A percentile compares a stretch with the other conserved stretches of the same genome.
These are phyloP conservation scores for Calonectria pseudoreteaudii DNA, from an alignment of 2,329 filamentous ascomycete genomes.

Conservation along the genomic window DNA sequence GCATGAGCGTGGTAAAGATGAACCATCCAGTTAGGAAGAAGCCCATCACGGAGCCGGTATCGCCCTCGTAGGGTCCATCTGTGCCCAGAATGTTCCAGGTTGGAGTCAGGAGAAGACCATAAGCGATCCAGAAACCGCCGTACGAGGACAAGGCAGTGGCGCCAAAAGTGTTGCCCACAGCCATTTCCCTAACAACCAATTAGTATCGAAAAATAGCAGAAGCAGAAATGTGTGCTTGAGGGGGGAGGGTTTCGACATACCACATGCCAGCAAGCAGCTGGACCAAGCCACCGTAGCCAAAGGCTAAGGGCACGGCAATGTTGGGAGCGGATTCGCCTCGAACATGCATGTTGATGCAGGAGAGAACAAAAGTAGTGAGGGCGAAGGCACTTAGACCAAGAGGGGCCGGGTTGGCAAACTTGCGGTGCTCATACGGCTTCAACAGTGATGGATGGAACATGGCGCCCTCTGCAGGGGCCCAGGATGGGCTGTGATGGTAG, in stretches of 20 bases:
- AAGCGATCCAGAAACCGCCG: conserved; percentile 86
- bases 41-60: conserved; percentile 70
- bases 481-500: conserved; percentile 36
- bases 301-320: conserved; percentile 76
- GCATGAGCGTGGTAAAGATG: conserved; percentile 82
- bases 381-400: conserved; percentile 84
- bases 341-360: conserved; percentile 77
- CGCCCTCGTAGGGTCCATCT: conserved; percentile 59
- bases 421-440: conserved; percentile 73
- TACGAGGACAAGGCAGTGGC: conserved; percentile 85
- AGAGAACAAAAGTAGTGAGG: conserved; percentile 84
- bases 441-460: conserved; percentile 79
- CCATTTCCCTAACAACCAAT: conserved; percentile 76
- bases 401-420: conserved; percentile 84
- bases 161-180: conserved; percentile 88
- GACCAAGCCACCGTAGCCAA: conserved; percentile 79
- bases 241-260: conserved; percentile 68
- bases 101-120: conserved; percentile 78
- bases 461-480: conserved; percentile 71
- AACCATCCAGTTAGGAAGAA: conserved; percentile 86
- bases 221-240: not conserved
- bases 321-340: conserved; percentile 71
- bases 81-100: conserved; percentile 68
- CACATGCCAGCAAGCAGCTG: conserved; percentile 89
- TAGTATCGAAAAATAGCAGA: conserved; percentile 11